phyloP scores from a whole-genome alignment of 2,329 filamentous ascomycete genomes.

The Pyrenochaeta sp. region DNA sequence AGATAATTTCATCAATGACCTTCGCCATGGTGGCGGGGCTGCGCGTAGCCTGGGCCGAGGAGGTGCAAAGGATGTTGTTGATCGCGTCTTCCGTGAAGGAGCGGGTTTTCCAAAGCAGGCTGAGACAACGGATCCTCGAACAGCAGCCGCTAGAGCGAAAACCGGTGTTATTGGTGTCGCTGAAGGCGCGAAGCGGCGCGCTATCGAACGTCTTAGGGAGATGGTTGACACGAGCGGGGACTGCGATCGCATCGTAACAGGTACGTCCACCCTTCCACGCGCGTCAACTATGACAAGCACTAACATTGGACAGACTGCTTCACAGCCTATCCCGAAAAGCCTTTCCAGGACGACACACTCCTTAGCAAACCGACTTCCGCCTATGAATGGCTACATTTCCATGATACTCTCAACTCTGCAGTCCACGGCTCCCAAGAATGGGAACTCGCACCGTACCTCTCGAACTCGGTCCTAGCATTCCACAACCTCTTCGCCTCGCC shows the following conservation, averaged over 20 bases:
- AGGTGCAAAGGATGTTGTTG: conserved; percentile 76
- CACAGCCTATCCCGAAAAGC: conserved; percentile 81
- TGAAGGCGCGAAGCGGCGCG: conserved; percentile 75
- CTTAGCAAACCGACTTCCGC: conserved; percentile 86
- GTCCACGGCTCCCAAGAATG: conserved; percentile 89
- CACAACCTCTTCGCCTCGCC: conserved; percentile 86
- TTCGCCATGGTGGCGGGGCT: conserved; percentile 75
- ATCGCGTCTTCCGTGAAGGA: conserved; percentile 80
- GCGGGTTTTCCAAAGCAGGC: conserved; percentile 76
- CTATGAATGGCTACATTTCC: conserved; percentile 96
- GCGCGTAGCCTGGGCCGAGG: conserved; percentile 76
- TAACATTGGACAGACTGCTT: conserved; percentile 71
- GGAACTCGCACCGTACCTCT: conserved; percentile 88
- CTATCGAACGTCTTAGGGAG: conserved; percentile 74
- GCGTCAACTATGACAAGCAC: background rate
- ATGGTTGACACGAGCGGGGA: conserved; percentile 84
- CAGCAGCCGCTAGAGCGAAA: conserved; percentile 62
- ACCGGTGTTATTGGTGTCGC: conserved; percentile 68
- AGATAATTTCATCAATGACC: conserved; percentile 71
- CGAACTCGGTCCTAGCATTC: conserved; percentile 85
- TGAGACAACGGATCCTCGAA: conserved; percentile 56
- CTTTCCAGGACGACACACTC: conserved; percentile 92
- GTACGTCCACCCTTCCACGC: conserved; percentile 28
- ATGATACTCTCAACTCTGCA: conserved; percentile 81
- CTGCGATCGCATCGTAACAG: conserved; percentile 76